Conservation (phyloP, 1,284 basidiomycete species). For the Puccinia triticina region DNA sequence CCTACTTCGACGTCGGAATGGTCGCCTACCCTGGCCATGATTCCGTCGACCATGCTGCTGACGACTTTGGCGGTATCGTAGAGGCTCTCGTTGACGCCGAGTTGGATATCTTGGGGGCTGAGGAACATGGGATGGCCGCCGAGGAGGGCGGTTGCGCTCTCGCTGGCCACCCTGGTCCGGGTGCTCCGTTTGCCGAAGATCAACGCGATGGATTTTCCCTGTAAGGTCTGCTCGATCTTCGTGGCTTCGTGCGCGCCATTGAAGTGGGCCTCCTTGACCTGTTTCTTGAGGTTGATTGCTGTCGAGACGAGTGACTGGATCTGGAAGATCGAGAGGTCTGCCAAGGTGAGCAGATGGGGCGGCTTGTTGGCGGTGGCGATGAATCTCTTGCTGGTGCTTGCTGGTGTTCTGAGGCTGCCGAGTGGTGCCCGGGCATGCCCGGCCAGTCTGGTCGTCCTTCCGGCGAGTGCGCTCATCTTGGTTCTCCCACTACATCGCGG, state of each 20-base stretch:
- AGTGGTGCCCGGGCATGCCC: background rate
- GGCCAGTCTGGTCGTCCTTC: too few species aligned
- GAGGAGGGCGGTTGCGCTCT: conserved; percentile 74
- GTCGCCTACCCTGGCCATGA: conserved; percentile 91
- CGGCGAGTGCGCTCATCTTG: too few species aligned
- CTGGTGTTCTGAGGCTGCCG: background rate
- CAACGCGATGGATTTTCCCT: conserved; percentile 80
- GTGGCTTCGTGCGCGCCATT: conserved; percentile 68
- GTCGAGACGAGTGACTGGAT: conserved; percentile 70
- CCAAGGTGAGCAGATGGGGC: conserved; percentile 79
- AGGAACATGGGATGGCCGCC: conserved; percentile 89
- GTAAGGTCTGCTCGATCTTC: conserved; percentile 63
- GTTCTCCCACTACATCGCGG: too few species aligned
- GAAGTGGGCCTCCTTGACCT: conserved; percentile 58
- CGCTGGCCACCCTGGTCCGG: conserved; percentile 83
- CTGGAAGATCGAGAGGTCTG: conserved; percentile 74
- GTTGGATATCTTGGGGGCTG: conserved; percentile 87
- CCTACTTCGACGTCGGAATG: conserved; percentile 88
- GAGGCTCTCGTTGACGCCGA: conserved; percentile 89
- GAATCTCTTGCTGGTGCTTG: background rate
- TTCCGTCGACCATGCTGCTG: conserved; percentile 92
- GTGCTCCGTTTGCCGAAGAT: conserved; percentile 92
- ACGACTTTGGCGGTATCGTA: conserved; percentile 81
- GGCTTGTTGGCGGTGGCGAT: conserved; percentile 51
- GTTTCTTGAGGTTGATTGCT: conserved; percentile 68